A percentile compares a stretch with the other conserved stretches of the same genome.
Evolutionary conservation across 1,284 basidiomycete genomes (phyloP).

Genomic region (Puccinia hordei): DNA sequence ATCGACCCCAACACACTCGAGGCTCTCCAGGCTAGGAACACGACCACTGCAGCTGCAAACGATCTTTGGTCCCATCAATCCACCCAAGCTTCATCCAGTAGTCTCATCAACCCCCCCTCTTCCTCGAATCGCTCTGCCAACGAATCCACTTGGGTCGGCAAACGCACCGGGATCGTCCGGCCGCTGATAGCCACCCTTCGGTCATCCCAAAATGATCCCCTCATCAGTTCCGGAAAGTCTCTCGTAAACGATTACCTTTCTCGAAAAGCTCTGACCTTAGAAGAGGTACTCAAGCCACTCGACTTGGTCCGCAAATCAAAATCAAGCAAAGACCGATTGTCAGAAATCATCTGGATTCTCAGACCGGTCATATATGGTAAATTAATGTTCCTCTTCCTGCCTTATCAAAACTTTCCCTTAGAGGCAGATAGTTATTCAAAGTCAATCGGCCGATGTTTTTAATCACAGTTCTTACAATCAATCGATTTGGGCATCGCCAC

Average conservation of each 20-base stretch:
- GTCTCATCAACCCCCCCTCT: background rate
- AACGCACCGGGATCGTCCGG: conserved; percentile 36
- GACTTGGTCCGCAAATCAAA: conserved; percentile 56
- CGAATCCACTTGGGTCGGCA: conserved; percentile 45
- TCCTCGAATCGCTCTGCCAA: conserved; percentile 51
- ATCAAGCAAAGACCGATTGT: conserved; percentile 49
- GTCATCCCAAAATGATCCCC: background rate
- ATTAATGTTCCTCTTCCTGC: conserved; percentile 10
- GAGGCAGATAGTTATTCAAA: background rate
- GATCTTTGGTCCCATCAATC: conserved; percentile 39
- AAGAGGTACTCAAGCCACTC: conserved; percentile 56
- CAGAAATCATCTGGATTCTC: conserved; percentile 59
- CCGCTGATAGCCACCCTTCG: conserved; percentile 34
- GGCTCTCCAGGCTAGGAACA: conserved; percentile 7
- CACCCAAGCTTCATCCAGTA: background rate
- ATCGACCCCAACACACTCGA: conserved; percentile 54
- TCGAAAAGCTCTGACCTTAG: conserved; percentile 55
- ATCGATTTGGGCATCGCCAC: conserved; percentile 56
- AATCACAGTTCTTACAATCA: conserved; percentile 54
- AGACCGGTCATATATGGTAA: conserved; percentile 58
- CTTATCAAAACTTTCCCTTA: background rate
- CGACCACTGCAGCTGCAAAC: background rate
- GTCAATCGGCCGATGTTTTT: background rate
- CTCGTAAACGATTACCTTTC: conserved; percentile 55
- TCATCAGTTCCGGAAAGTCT: conserved; percentile 49